Conservation (phyloP, 129 eudicot species). For the Glebionis coronaria region DNA sequence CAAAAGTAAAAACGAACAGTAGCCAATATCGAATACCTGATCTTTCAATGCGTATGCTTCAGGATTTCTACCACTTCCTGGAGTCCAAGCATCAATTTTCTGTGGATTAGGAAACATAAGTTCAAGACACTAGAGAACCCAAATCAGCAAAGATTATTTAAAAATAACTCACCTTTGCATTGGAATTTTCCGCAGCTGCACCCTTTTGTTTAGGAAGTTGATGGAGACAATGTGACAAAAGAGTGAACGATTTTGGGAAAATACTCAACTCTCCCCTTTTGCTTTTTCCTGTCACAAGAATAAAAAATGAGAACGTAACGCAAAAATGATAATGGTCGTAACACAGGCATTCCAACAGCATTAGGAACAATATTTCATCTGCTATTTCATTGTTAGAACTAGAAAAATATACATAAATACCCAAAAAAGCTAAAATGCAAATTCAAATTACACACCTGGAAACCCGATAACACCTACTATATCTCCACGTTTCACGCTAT, state of each 20-base stretch:
- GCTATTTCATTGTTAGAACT: not conserved
- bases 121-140: conserved; percentile 18
- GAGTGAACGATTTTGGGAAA: conserved; percentile 67
- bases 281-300: conserved; percentile 58
- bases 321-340: not conserved
- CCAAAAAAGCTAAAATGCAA: not conserved
- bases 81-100: conserved; percentile 74
- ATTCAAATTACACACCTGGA: conserved; percentile 60
- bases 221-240: conserved; percentile 86
- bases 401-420: not conserved
- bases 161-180: conserved; percentile 39
- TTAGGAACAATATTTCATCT: not conserved
- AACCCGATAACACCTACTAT: conserved; percentile 78
- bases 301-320: not conserved
- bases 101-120: conserved; percentile 22
- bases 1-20: not conserved
- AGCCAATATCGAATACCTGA: conserved; percentile 48
- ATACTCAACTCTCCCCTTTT: conserved; percentile 90
- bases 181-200: conserved; percentile 52
- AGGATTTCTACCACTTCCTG: conserved; percentile 75
- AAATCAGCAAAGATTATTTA: not conserved
- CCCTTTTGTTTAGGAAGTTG: conserved; percentile 86
- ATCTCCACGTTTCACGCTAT: conserved; percentile 91
- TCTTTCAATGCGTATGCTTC: conserved; percentile 76
- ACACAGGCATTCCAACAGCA: too few species aligned